Base-by-base conservation (phyloP, 1,284 basidiomycete genomes). In the Cutaneotrichosporon daszewskae region DNA sequence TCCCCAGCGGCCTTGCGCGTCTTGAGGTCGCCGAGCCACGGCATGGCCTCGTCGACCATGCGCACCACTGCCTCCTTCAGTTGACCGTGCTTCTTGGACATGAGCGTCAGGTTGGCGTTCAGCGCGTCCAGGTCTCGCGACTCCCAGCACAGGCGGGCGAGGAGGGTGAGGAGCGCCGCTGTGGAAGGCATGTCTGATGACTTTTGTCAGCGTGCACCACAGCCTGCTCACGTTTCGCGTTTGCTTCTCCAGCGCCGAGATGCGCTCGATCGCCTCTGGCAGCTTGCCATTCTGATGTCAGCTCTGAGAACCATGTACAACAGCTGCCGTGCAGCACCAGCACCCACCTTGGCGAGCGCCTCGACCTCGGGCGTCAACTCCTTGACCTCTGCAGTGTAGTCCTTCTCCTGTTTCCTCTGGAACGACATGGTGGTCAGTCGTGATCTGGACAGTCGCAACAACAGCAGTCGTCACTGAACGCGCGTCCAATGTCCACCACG, bases 81-180 rank as follows among this genome's bases (percentile, higher is more conserved):
- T 66, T 99, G 95, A 0, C 95, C 95, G 71, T 98, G 95, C 69
- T 97, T 98, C 78, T 95, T 96, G 71, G 83, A 84, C 54, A 97
- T 74, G 14, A 82, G 51, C 19, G 76, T 79, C 45, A 95, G 78
- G 52, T 81, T 84, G 7, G 77, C 74, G 65, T 89, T 91, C 45
- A 95, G 75, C 23, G 80, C 74, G 20, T 76, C 70, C 58, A 82
- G 82, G 59, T 91, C 77, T 22, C 47, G 29, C 9, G 55, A 47
- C 51, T 84, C 75, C 67, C 89, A 89, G 51, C 79, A 79, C 50
- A 89, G 76, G 53, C 83, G 78, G 20, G 80, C 73, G 45, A 86
- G 78, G 25, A 83, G 76, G 62, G 83, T 83, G 45, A 86, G 83
- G 16, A 98, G 80, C 38, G 85, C 81, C 25, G 86, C 85, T 1